A percentile compares a stretch with the other conserved stretches of the same genome.
Evolutionary conservation across 192 early-diverging fungal species (phyloP).

Genomic region (Coemansia javaensis): DNA sequence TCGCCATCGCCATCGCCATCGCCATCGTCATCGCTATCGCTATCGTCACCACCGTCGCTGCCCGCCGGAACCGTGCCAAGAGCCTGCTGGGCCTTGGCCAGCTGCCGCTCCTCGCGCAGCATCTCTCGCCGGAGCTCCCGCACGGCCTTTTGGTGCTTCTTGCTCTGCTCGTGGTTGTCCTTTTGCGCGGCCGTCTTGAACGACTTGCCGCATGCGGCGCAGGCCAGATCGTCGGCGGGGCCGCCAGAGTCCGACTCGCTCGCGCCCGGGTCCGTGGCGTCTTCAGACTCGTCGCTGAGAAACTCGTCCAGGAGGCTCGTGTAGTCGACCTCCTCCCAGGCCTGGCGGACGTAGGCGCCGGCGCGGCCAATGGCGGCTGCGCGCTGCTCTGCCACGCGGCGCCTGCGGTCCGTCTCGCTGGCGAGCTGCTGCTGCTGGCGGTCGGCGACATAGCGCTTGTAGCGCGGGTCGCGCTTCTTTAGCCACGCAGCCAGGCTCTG

Average conservation of each 20-base stretch:
- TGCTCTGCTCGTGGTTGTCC: conserved; percentile 81
- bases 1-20: not conserved
- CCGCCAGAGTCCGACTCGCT: conserved; percentile 35
- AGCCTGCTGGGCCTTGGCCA: conserved; percentile 23
- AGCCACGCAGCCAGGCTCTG: conserved; percentile 71
- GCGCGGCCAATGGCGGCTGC: conserved; percentile 50
- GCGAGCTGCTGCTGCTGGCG: conserved; percentile 54
- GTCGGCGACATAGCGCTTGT: conserved; percentile 60
- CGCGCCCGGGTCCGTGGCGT: not conserved
- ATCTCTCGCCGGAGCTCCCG: conserved; percentile 72
- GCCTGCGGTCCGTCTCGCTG: conserved; percentile 57
- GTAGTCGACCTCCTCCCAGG: conserved; percentile 67
- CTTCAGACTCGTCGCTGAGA: conserved; percentile 30
- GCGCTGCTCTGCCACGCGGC: conserved; percentile 57
- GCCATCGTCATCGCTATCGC: conserved; percentile 1
- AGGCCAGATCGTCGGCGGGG: conserved; percentile 58
- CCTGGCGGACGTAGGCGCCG: conserved; percentile 60
- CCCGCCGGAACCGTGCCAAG: not conserved
- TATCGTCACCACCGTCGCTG: not conserved
- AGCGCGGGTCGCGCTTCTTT: conserved; percentile 87
- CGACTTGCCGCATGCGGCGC: conserved; percentile 81
- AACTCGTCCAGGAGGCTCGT: conserved; percentile 37
- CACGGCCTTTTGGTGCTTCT: conserved; percentile 79
- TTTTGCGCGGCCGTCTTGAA: conserved; percentile 80
- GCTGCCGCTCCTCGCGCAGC: conserved; percentile 58